Evolutionary conservation across 345 rosid species (phyloP), one percentile per base, ranked within the genome.

Genomic region (Kandelia obovata): DNA sequence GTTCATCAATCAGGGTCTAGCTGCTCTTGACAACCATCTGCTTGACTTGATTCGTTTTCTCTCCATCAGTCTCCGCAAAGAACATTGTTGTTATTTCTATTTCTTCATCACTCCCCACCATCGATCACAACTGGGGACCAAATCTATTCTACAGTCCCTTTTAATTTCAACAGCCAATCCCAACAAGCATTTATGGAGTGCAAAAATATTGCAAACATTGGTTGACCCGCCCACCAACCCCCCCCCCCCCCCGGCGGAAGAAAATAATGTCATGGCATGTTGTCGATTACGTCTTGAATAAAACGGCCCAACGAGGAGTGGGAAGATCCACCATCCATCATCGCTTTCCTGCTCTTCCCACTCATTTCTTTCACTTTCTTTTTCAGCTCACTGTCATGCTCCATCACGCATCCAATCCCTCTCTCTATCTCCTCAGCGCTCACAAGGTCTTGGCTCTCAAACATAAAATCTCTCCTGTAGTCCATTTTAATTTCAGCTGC

Each of bases 321-420:
- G 2, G 73, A 70, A 52, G 73, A 31, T 32, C 73, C 73, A 61
- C 66, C 73, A 0, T 51, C 21, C 46, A 0, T 16, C 21, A 59
- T 20, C 20, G 46, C 62, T 23, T 19, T 28, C 11, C 13, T 26
- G 43, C 65, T 17, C 19, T 11, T 43, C 5, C 10, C 57, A 28
- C 72, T 68, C 43, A n/a, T 68, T 28, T 68, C 64, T 19, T 68
- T 68, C 46, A 58, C 26, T 19, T 20, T 58, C 56, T 4, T 46
- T 5, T 30, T 59, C 13, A 10, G 17, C 28, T 31, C 72, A 5
- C 27, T 15, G 20, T 19, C 19, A 27, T 27, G 37, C 17, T 57
- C 26, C 71, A 68, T 68, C 23, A 37, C 19, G 7, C 55, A 17
- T 26, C 49, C 27, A 16, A 68, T 43, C 30, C 71, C 56, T 37